Evolutionary conservation across 495 filamentous ascomycete species (phyloP).

Genomic region (Neurospora sp.): DNA sequence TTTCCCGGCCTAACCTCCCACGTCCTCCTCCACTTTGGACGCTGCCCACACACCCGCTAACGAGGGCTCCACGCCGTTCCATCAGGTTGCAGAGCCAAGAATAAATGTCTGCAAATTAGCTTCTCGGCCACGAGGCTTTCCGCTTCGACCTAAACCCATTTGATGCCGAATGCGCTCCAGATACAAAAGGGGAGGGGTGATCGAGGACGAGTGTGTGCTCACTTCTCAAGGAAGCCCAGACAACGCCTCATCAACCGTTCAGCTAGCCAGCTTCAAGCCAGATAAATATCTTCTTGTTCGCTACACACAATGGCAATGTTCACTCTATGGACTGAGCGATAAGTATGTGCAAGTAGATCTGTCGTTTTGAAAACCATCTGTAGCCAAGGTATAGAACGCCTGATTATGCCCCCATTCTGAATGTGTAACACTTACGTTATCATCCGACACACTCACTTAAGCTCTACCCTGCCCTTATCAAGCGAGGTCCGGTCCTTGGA

Average conservation of each 20-base stretch:
- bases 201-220: background rate
- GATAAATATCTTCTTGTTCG: background rate
- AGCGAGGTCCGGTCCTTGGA: background rate
- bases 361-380: background rate
- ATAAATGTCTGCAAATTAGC: background rate
- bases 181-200: background rate
- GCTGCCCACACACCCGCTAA: background rate
- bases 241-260: background rate
- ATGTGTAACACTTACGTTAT: constrained; percentile 11
- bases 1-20: background rate
- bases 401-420: background rate
- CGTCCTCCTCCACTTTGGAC: background rate
- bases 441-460: constrained; percentile 5
- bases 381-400: background rate
- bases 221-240: background rate
- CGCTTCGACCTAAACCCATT: background rate
- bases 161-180: background rate
- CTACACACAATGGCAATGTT: background rate
- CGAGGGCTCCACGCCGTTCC: background rate
- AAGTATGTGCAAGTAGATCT: background rate
- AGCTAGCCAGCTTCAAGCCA: background rate
- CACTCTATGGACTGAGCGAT: background rate
- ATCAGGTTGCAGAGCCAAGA: background rate
- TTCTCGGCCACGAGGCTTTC: background rate
- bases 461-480: constrained; percentile 5